Evolutionary conservation across 257 asterid species (phyloP).

Genomic region (Thymus mandschuricus): DNA sequence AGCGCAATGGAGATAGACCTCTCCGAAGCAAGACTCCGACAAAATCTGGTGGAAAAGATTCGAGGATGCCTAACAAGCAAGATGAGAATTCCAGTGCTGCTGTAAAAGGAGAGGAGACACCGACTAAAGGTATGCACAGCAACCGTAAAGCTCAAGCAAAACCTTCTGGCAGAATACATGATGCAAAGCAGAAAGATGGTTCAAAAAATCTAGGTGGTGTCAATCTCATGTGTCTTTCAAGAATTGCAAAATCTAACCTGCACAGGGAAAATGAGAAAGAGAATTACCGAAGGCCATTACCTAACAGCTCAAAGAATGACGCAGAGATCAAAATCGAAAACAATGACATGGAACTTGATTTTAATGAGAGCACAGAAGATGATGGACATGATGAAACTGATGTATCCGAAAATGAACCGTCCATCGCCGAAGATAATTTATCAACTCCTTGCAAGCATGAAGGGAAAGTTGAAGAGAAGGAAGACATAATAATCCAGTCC

Average conservation of each 20-base stretch:
- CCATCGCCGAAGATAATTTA: constrained; percentile 52
- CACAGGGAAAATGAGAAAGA: constrained; percentile 95
- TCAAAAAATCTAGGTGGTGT: constrained; percentile 54
- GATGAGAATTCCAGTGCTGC: constrained; percentile 62
- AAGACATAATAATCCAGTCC: constrained; percentile 42
- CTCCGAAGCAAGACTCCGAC: constrained; percentile 66
- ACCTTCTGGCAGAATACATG: constrained; percentile 57
- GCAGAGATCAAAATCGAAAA: constrained; percentile 89
- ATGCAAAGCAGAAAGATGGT: constrained; percentile 63
- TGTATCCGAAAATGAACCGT: constrained; percentile 55
- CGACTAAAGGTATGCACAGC: constrained; percentile 56
- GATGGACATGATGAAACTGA: constrained; percentile 83
- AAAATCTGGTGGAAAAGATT: constrained; percentile 60
- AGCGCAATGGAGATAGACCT: constrained; percentile 77
- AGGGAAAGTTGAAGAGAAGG: constrained; percentile 54
- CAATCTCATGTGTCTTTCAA: constrained; percentile 89
- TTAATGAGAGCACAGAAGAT: constrained; percentile 81
- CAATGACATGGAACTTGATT: constrained; percentile 99
- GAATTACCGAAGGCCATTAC: constrained; percentile 93
- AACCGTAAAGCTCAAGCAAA: constrained; percentile 69
- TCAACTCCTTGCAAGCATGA: constrained; percentile 69
- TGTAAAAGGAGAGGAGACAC: constrained; percentile 63
- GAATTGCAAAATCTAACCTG: constrained; percentile 93
- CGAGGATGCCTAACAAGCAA: constrained; percentile 49
- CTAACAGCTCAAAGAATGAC: constrained; percentile 79